A percentile compares a stretch with the other conserved stretches of the same genome.
phyloP scores from a whole-genome alignment of 1,284 basidiomycete species.

The Papiliotrema flavescens region DNA sequence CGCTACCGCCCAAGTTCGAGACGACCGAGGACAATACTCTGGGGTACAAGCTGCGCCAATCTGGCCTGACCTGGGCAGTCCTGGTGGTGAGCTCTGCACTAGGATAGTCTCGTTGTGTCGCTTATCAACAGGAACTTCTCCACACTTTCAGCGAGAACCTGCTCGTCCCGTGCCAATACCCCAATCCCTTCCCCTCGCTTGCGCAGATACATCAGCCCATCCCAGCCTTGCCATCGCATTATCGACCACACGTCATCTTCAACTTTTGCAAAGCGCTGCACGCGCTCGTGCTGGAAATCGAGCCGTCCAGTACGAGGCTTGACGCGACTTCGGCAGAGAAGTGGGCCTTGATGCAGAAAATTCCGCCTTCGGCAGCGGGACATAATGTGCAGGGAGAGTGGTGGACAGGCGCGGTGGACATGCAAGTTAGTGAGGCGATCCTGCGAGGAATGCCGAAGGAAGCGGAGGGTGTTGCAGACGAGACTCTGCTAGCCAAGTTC shows the following conservation, averaged over 20 bases:
- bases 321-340: slow-evolving; percentile 14
- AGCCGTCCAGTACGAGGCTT: slow-evolving; percentile 19
- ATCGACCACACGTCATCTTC: slow-evolving; percentile 37
- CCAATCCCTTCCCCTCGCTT: slow-evolving; percentile 41
- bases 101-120: not conserved
- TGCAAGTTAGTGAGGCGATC: slow-evolving; percentile 21
- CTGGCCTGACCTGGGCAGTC: slow-evolving; percentile 34
- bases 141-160: slow-evolving; percentile 41
- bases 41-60: slow-evolving; percentile 32
- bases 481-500: slow-evolving; percentile 13
- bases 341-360: slow-evolving; percentile 43
- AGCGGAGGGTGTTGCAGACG: not conserved
- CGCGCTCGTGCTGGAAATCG: slow-evolving; percentile 30
- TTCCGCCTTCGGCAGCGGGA: slow-evolving; percentile 10
- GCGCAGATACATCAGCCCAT: slow-evolving; percentile 34
- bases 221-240: slow-evolving; percentile 37
- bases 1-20: slow-evolving; percentile 36
- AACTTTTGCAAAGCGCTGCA: slow-evolving; percentile 37
- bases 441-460: slow-evolving; percentile 9
- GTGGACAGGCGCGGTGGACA: slow-evolving; percentile 37
- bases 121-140: slow-evolving; percentile 30
- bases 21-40: slow-evolving; percentile 42
- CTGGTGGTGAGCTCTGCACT: slow-evolving; percentile 26
- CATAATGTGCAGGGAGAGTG: slow-evolving; percentile 30
- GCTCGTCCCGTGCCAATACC: slow-evolving; percentile 37